phyloP scores from a whole-genome alignment of 2,329 filamentous ascomycete genomes.

The Exophiala mesophila region DNA sequence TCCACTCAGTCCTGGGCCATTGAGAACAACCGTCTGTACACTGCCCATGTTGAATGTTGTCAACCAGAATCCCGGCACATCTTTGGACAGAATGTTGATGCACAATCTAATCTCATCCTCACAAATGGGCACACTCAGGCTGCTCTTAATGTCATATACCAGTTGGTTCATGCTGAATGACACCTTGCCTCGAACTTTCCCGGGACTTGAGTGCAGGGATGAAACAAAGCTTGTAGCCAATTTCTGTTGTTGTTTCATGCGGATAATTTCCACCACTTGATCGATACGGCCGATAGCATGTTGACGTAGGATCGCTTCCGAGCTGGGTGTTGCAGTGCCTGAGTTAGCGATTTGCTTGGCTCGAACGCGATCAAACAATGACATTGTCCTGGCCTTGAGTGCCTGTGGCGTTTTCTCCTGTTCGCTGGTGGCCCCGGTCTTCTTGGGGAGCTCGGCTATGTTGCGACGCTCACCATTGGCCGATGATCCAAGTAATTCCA shows the following conservation, averaged over 20 bases:
- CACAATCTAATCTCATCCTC: conserved; percentile 45
- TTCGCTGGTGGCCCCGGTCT: too few species aligned
- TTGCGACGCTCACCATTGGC: conserved; percentile 8
- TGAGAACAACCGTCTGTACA: conserved; percentile 22
- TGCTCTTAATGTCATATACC: conserved; percentile 63
- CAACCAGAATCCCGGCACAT: conserved; percentile 49
- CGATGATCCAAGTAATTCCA: conserved; percentile 18
- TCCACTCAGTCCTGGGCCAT: conserved; percentile 21
- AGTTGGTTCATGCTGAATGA: conserved; percentile 63
- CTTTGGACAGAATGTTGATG: conserved; percentile 43
- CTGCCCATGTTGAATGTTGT: conserved; percentile 36
- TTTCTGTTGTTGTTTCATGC: conserved; percentile 50
- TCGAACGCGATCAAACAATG: conserved; percentile 69
- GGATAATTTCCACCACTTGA: conserved; percentile 64
- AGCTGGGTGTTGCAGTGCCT: conserved; percentile 41
- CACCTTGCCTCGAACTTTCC: conserved; percentile 48
- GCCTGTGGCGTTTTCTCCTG: conserved; percentile 14
- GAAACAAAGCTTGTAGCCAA: conserved; percentile 27
- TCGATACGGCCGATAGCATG: conserved; percentile 62
- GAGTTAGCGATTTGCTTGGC: conserved; percentile 58
- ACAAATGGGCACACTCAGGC: conserved; percentile 50
- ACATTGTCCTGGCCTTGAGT: conserved; percentile 37
- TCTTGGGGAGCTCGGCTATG: background rate
- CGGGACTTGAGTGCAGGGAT: conserved; percentile 29
- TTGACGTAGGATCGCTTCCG: conserved; percentile 55